Conservation (phyloP, 441 rosid species). For the Jatropha podagrica region DNA sequence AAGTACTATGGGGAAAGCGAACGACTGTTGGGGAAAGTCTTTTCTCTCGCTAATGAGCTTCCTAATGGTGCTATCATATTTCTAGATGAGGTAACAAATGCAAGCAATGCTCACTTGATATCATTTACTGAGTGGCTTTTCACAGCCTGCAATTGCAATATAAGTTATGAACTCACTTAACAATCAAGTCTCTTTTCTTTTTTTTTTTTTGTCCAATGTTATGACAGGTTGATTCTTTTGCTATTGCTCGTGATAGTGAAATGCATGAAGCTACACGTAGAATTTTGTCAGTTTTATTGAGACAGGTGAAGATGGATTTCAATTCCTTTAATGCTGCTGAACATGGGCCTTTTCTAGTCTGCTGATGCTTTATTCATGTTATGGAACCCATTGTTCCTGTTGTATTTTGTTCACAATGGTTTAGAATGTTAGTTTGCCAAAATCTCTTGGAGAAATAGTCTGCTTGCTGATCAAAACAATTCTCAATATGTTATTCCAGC, state of each 20-base stretch:
- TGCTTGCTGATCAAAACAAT: not conserved
- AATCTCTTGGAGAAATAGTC: not conserved
- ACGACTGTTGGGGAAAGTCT: slow-evolving; percentile 77
- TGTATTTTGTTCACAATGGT: not conserved
- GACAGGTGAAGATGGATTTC: slow-evolving; percentile 57
- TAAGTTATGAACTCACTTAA: not conserved
- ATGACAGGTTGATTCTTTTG: slow-evolving; percentile 88
- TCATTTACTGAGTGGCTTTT: not conserved
- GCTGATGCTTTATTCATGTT: not conserved
- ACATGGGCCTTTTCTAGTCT: not conserved
- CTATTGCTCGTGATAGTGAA: slow-evolving; percentile 75
- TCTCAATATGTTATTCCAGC: not conserved
- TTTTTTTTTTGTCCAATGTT: not conserved
- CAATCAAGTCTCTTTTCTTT: slow-evolving; percentile 3
- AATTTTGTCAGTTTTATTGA: slow-evolving; percentile 78
- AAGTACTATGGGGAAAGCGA: slow-evolving; percentile 96
- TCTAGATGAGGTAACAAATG: slow-evolving; percentile 77
- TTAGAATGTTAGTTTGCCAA: not conserved
- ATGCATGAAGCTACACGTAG: slow-evolving; percentile 99
- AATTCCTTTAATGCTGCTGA: not conserved
- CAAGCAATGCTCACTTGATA: slow-evolving; percentile 2
- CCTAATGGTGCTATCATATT: slow-evolving; percentile 82
- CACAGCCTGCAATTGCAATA: slow-evolving; percentile 1
- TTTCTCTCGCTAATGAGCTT: slow-evolving; percentile 83
- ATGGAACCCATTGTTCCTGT: not conserved